These are phyloP conservation scores for Wallacemonas sp. DNA, from an alignment of 208 protist genomes.

Conservation along the genomic window DNA sequence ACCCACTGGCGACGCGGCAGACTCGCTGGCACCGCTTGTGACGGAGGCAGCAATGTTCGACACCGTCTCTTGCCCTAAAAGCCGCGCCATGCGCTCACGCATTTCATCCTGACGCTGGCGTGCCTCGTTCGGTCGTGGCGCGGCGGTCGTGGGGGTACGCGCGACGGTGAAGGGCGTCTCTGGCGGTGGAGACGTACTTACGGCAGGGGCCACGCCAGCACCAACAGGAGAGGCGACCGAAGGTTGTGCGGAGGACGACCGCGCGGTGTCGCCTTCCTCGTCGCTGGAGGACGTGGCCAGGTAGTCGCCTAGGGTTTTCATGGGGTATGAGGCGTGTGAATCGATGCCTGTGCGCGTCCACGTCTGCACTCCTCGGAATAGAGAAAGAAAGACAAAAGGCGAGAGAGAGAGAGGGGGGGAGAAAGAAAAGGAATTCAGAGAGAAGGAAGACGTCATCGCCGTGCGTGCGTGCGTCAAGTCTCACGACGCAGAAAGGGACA, in stretches of 20 bases:
- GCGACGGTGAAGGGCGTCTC: not conserved
- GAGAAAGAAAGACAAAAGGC: slow-evolving; percentile 17
- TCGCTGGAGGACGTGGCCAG: slow-evolving; percentile 36
- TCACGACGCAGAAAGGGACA: not conserved
- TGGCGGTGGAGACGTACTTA: slow-evolving; percentile 5
- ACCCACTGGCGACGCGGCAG: slow-evolving; percentile 11
- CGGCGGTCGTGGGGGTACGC: not conserved
- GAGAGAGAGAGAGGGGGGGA: not conserved
- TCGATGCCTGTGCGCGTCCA: not conserved
- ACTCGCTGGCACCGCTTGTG: slow-evolving; percentile 7
- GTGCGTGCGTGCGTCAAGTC: too few relatives aligned
- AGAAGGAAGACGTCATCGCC: too few relatives aligned
- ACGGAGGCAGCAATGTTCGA: slow-evolving; percentile 10
- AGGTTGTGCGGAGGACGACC: too few relatives aligned
- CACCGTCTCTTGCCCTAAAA: slow-evolving; percentile 43
- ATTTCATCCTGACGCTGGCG: slow-evolving; percentile 44
- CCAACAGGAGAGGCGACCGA: too few relatives aligned
- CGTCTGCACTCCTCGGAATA: not conserved
- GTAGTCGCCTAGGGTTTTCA: slow-evolving; percentile 76
- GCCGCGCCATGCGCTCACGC: slow-evolving; percentile 49
- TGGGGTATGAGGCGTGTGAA: slow-evolving; percentile 14
- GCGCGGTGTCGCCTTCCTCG: too few relatives aligned
- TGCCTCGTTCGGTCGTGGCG: not conserved
- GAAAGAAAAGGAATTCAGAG: slow-evolving; percentile 1
- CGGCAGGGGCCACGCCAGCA: too few relatives aligned